Conservation (phyloP, 2,329 filamentous ascomycete genomes). For the Thielaviopsis ethacetica region DNA sequence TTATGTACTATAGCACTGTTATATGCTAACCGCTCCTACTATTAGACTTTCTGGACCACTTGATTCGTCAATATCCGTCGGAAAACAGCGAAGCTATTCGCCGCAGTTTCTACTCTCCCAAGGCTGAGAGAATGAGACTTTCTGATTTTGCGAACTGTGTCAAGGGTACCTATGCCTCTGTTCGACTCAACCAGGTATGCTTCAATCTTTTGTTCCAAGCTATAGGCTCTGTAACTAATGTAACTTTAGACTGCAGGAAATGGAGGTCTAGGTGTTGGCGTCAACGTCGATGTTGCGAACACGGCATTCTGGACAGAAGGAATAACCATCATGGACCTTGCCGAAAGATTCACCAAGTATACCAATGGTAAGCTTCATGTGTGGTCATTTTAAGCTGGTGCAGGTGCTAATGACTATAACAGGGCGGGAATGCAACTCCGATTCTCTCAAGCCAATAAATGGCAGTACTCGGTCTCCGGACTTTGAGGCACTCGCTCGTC, state of each 20-base stretch:
- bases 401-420: not conserved
- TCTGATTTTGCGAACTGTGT: conserved; percentile 50
- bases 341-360: not conserved
- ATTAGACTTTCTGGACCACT: conserved; percentile 64
- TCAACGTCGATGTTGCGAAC: conserved; percentile 88
- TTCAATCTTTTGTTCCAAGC: not conserved
- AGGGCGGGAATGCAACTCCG: not conserved
- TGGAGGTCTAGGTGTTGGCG: conserved; percentile 45
- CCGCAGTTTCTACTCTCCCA: conserved; percentile 59
- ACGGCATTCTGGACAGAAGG: conserved; percentile 61
- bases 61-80: conserved; percentile 65
- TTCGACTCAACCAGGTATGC: conserved; percentile 50
- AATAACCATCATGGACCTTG: conserved; percentile 23
- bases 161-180: conserved; percentile 79
- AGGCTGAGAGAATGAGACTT: conserved; percentile 35
- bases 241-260: conserved; percentile 2
- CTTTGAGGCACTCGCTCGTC: conserved; percentile 37
- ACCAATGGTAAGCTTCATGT: not conserved
- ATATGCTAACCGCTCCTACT: not conserved
- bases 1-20: not conserved
- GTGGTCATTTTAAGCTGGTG: not conserved
- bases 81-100: conserved; percentile 54
- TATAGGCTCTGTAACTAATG: not conserved
- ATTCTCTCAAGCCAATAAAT: not conserved
- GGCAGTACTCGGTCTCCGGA: conserved; percentile 25